A percentile compares a stretch with the other conserved stretches of the same genome.
phyloP scores from a whole-genome alignment of 495 filamentous ascomycete species.

The Aspergillus incahuasiensis region DNA sequence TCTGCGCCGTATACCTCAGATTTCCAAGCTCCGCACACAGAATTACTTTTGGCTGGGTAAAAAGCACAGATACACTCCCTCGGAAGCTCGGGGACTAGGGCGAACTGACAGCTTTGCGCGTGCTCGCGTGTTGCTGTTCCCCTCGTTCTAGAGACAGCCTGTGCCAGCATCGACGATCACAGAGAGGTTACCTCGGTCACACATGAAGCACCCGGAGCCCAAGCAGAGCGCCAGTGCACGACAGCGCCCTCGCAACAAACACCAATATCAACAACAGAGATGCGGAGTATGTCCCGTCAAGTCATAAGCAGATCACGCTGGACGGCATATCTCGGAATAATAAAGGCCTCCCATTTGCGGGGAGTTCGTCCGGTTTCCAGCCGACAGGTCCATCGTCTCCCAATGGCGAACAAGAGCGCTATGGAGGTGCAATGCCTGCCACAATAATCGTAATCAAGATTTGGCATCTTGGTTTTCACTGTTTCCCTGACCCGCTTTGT shows the following conservation, averaged over 20 bases:
- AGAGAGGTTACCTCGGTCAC: conserved; percentile 24
- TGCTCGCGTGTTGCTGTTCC: conserved; percentile 1
- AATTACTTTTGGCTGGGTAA: background rate
- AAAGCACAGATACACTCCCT: background rate
- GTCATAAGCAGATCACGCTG: background rate
- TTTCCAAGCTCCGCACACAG: background rate
- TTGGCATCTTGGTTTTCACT: conserved; percentile 14
- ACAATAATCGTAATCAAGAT: conserved; percentile 16
- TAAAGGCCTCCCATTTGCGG: background rate
- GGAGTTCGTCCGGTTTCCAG: background rate
- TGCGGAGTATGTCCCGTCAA: background rate
- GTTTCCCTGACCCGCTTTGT: conserved; percentile 18
- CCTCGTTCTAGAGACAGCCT: conserved; percentile 11
- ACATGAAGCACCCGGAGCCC: conserved; percentile 19
- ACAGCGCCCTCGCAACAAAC: conserved; percentile 1
- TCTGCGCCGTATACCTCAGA: background rate
- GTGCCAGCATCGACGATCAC: conserved; percentile 5
- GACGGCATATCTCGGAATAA: background rate
- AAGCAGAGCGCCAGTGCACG: conserved; percentile 4
- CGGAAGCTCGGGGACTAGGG: background rate
- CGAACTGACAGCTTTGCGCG: background rate
- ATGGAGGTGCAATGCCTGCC: background rate
- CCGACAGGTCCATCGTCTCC: background rate
- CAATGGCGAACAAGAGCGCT: background rate
- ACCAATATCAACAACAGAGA: conserved; percentile 7